A percentile compares a stretch with the other conserved stretches of the same genome.
Conservation (phyloP, 2,329 filamentous ascomycete genomes). For the Sporothrix brasiliensis region DNA sequence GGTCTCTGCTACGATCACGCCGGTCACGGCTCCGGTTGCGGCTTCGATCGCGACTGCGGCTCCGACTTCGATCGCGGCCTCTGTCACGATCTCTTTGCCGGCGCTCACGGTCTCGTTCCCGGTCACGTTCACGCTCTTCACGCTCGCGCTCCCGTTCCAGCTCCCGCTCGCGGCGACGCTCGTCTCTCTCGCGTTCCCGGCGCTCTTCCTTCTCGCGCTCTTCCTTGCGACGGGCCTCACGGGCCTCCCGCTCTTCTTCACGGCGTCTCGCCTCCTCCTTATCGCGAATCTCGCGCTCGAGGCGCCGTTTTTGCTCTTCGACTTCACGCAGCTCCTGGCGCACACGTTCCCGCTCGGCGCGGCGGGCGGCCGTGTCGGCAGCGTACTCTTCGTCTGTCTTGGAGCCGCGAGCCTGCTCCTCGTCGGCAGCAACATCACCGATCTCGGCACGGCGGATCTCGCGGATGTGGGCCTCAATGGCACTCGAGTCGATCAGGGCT, state of each 20-base stretch:
- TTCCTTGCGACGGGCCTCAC: slow-evolving; percentile 44
- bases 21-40: slow-evolving; percentile 43
- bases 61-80: slow-evolving; percentile 39
- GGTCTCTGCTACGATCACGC: slow-evolving; percentile 28
- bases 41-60: slow-evolving; percentile 39
- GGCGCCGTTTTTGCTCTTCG: slow-evolving; percentile 63
- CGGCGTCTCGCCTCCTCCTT: slow-evolving; percentile 46
- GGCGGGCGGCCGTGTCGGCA: slow-evolving; percentile 63
- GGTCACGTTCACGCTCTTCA: slow-evolving; percentile 46
- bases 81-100: slow-evolving; percentile 41
- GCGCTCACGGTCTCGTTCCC: slow-evolving; percentile 45
- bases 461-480: slow-evolving; percentile 71
- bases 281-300: slow-evolving; percentile 60
- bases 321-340: slow-evolving; percentile 63
- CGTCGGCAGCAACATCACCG: slow-evolving; percentile 67
- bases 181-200: slow-evolving; percentile 49
- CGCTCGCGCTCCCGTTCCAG: slow-evolving; percentile 54
- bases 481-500: slow-evolving; percentile 66
- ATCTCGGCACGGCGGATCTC: slow-evolving; percentile 68
- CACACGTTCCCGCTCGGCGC: slow-evolving; percentile 62
- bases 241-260: slow-evolving; percentile 43
- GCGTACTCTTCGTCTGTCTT: slow-evolving; percentile 77
- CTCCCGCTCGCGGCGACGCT: slow-evolving; percentile 48
- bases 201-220: slow-evolving; percentile 45
- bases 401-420: slow-evolving; percentile 65